Evolutionary conservation across 2,329 filamentous ascomycete species (phyloP), one percentile per base, ranked within the genome.

Genomic region (Fusarium hostae): DNA sequence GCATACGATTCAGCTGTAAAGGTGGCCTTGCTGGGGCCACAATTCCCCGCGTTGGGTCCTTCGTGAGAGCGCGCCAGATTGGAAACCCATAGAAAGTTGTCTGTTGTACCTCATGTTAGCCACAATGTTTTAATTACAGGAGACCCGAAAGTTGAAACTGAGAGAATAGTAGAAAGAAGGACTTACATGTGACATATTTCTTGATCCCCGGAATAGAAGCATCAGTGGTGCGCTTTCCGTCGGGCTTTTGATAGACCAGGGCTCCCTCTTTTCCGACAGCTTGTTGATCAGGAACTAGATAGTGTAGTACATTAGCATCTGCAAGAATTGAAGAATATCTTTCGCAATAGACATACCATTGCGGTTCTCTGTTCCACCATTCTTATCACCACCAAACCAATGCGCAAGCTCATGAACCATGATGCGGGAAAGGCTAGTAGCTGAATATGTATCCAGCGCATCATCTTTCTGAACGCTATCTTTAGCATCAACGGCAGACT

Each of bases 381-480:
- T 48, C 2, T 22, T 30, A 8, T 35, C 59, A 5, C 22, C 43
- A 4, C 59, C 59, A 16, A 59, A 63, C 28, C 43, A 63, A 20
- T 63, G 59, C 2, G 54, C 43, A 24, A 63, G 39, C 30, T 59
- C 59, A 18, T 63, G 59, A 1, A 59, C 55, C 59, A 63, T 59
- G 12, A 63, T 24, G 16, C 59, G 54, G 6, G 54, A 28, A 34
- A 63, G 59, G 4, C 59, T 63, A 4, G 22, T 24, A 12, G 34
- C n/a, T 1, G 41, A 47, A 5, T 59, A 63, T 3, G 10, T 41
- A n/a, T 59, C 52, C 22, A 62, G 6, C 7, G 9, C 6, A 20
- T 59, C 28, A 4, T 44, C 59, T 9, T 35, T 24, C 11, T 45
- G 26, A n/a, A 35, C 41, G 20, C 12, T 22, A 10, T 59, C 59